phyloP scores from a whole-genome alignment of 306 rosid species.

The Biancaea sappan region DNA sequence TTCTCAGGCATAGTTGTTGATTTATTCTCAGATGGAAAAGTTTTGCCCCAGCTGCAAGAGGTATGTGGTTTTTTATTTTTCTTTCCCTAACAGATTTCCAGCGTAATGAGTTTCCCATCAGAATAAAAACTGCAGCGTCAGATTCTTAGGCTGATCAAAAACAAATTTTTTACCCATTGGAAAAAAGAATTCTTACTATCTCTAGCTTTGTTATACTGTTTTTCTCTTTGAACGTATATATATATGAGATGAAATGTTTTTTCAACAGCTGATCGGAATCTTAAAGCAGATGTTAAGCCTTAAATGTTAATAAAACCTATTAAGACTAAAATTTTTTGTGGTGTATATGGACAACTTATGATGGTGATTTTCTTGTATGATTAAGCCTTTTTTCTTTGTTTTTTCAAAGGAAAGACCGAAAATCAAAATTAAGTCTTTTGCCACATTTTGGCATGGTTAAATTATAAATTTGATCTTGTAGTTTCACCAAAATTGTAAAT shows the following conservation, averaged over 20 bases:
- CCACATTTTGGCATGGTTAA: no score
- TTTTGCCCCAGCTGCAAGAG: slow-evolving; percentile 83
- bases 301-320: not conserved
- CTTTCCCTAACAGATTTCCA: no score
- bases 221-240: not conserved
- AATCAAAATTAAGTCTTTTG: not conserved
- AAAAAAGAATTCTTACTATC: not conserved
- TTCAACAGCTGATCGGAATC: slow-evolving; percentile 3
- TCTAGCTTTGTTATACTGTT: slow-evolving; percentile 9
- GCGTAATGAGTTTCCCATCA: not conserved
- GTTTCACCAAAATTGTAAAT: no score
- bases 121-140: no score
- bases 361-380: not conserved
- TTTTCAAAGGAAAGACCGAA: not conserved
- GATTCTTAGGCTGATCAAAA: not conserved
- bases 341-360: not conserved
- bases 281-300: not conserved
- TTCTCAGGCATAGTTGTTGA: slow-evolving; percentile 81
- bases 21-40: slow-evolving; percentile 77
- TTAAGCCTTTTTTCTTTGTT: not conserved
- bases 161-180: not conserved
- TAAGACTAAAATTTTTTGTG: not conserved
- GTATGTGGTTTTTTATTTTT: slow-evolving; percentile 42
- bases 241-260: not conserved
- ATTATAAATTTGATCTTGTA: no score